Conservation (phyloP, 495 filamentous ascomycete species). For the Aspergillus ostianus region DNA sequence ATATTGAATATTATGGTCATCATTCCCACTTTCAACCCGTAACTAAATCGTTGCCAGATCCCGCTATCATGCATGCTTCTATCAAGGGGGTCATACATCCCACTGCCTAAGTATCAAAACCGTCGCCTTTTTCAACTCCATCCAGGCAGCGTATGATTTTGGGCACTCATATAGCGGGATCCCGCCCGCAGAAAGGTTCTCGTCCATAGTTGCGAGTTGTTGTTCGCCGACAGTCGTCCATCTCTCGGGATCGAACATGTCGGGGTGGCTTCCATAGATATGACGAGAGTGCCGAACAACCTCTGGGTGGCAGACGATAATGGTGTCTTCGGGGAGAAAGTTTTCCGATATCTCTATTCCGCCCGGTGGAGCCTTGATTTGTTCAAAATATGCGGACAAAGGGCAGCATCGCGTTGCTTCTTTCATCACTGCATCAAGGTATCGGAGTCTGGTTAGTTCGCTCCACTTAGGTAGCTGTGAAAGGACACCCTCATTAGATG, state of each 20-base stretch:
- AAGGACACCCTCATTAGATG: not conserved
- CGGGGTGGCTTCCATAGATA: constrained; percentile 48
- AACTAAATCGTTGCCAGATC: no score
- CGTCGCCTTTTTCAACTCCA: constrained; percentile 23
- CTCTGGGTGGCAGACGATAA: constrained; percentile 25
- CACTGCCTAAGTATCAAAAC: constrained; percentile 18
- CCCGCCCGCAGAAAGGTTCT: constrained; percentile 12
- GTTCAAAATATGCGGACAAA: constrained; percentile 17
- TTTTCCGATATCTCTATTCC: constrained; percentile 15
- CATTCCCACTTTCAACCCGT: no score
- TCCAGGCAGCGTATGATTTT: constrained; percentile 11
- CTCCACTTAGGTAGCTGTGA: constrained; percentile 7
- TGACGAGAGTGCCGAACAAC: constrained; percentile 27
- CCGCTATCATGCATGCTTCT: not conserved
- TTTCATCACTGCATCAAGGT: constrained; percentile 27
- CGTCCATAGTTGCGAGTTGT: constrained; percentile 10
- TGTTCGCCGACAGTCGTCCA: constrained; percentile 36
- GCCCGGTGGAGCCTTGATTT: constrained; percentile 22
- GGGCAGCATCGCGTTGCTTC: constrained; percentile 36
- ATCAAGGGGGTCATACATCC: constrained; percentile 11
- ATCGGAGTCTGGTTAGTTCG: constrained; percentile 15
- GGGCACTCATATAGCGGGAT: not conserved
- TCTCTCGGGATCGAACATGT: constrained; percentile 50
- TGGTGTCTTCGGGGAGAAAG: constrained; percentile 23
- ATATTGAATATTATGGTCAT: no score